These are phyloP conservation scores for Gnomoniopsis smithogilvyi DNA, from an alignment of 2,329 filamentous ascomycete species.

Conservation along the genomic window DNA sequence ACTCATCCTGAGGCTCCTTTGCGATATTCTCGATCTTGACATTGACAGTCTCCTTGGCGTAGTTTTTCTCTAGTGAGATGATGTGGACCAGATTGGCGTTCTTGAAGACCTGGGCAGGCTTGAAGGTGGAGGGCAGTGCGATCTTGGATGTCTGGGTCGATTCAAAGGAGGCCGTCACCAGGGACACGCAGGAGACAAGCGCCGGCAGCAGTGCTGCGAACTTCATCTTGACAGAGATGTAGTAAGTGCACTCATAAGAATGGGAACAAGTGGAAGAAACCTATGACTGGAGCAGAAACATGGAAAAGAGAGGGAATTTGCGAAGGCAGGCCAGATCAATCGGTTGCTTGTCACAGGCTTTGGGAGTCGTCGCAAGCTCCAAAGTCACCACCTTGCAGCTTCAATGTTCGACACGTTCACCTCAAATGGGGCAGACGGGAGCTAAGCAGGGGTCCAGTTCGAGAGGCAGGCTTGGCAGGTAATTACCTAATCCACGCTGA, in stretches of 20 bases:
- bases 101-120: constrained; percentile 86
- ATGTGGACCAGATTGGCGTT: constrained; percentile 89
- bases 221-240: constrained; percentile 38
- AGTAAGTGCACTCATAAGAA: constrained; percentile 24
- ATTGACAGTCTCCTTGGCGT: constrained; percentile 86
- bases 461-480: not conserved
- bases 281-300: not conserved
- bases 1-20: constrained; percentile 75
- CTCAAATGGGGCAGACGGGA: constrained; percentile 19
- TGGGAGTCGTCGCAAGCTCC: constrained; percentile 6
- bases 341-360: constrained; percentile 20
- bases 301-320: constrained; percentile 2
- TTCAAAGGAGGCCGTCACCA: constrained; percentile 37
- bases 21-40: constrained; percentile 90
- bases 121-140: constrained; percentile 65
- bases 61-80: constrained; percentile 90
- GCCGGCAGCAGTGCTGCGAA: constrained; percentile 51
- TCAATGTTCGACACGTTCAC: constrained; percentile 21
- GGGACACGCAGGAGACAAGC: constrained; percentile 55
- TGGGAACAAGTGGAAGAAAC: constrained; percentile 17
- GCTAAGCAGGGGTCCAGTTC: constrained; percentile 4
- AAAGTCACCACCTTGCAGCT: constrained; percentile 2
- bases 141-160: constrained; percentile 52
- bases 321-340: constrained; percentile 14
- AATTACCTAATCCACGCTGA: not conserved